phyloP scores from a whole-genome alignment of 768 basidiomycete species.

The Calvatia gigantea region DNA sequence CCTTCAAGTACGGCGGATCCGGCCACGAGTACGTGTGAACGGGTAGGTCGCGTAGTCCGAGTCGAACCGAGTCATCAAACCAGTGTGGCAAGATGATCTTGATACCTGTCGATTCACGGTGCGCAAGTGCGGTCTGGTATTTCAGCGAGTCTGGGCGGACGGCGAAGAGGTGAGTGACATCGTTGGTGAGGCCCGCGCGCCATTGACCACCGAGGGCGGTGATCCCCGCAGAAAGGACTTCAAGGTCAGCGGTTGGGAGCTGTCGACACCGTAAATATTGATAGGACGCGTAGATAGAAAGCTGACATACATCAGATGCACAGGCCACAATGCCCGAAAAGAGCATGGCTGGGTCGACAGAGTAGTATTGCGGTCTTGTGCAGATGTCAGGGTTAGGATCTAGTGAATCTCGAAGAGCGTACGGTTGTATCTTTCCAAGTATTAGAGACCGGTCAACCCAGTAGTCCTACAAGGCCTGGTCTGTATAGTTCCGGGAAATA shows the following conservation, averaged over 20 bases:
- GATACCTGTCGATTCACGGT: constrained; percentile 54
- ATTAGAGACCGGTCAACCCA: constrained; percentile 73
- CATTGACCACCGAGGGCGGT: constrained; percentile 79
- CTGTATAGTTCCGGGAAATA: neutral
- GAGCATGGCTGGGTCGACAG: constrained; percentile 70
- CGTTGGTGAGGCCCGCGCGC: constrained; percentile 70
- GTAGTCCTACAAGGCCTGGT: constrained; percentile 34
- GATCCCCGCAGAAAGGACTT: constrained; percentile 71
- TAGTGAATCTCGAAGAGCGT: constrained; percentile 19
- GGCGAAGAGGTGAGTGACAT: constrained; percentile 86
- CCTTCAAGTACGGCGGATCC: constrained; percentile 50
- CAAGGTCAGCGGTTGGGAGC: constrained; percentile 63
- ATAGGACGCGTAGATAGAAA: neutral
- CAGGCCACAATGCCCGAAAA: constrained; percentile 84
- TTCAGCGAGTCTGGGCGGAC: constrained; percentile 48
- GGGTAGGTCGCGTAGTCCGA: constrained; percentile 48
- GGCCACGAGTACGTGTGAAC: constrained; percentile 71
- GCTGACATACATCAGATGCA: constrained; percentile 53
- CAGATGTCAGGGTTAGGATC: neutral
- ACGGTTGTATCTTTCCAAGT: constrained; percentile 57
- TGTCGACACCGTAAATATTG: constrained; percentile 21
- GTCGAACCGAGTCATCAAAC: constrained; percentile 77
- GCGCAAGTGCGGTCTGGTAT: constrained; percentile 53
- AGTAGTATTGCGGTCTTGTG: constrained; percentile 57
- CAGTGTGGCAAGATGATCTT: constrained; percentile 84